Percentiles rank a stretch among this genome's conserved stretches.
Evolutionary conservation across 352 stramenopile genomes (phyloP).

Genomic region (Elongisporangium anandrum): DNA sequence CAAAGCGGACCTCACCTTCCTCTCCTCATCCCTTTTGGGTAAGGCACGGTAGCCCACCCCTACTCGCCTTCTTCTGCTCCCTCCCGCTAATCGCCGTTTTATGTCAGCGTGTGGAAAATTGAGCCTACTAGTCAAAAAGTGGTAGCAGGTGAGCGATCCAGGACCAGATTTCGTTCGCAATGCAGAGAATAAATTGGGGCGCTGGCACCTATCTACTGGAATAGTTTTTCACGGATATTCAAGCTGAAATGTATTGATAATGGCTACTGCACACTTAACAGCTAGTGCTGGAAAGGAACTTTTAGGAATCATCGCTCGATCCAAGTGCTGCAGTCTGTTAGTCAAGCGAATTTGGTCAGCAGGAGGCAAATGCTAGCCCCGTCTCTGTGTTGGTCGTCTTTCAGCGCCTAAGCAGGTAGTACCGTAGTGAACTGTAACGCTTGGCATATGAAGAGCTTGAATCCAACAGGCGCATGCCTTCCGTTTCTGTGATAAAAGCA

Average conservation of each 20-base stretch:
- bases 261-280: not conserved
- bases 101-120: not conserved
- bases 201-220: too few relatives aligned
- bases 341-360: not conserved
- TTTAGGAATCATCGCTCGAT: not conserved
- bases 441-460: not conserved
- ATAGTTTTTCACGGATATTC: not conserved
- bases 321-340: not conserved
- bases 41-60: not conserved
- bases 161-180: not conserved
- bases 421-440: not conserved
- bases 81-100: not conserved
- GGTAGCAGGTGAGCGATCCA: not conserved
- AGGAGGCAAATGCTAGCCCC: not conserved
- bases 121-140: not conserved
- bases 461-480: not conserved
- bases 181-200: too few relatives aligned
- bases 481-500: not conserved
- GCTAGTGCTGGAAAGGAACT: not conserved
- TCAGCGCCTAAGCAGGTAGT: not conserved
- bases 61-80: not conserved
- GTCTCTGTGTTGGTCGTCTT: not conserved
- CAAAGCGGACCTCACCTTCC: not conserved
- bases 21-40: not conserved
- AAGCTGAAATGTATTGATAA: not conserved